These are phyloP conservation scores for Populus nigra DNA, from an alignment of 345 rosid genomes.

Conservation along the genomic window DNA sequence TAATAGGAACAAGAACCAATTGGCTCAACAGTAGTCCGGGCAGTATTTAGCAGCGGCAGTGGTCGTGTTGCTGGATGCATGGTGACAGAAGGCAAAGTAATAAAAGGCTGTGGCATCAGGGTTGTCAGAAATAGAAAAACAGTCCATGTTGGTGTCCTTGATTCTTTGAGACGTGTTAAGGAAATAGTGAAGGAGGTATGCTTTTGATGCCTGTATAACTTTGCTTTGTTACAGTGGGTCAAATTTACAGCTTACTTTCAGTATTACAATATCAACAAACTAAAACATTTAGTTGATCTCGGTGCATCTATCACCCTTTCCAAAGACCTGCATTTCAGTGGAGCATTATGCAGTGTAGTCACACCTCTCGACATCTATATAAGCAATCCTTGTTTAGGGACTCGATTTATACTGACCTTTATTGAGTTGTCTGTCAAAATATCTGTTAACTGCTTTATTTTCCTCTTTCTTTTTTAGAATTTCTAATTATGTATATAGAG, in stretches of 20 bases:
- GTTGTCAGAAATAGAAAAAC: conserved; percentile 64
- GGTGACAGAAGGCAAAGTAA: conserved; percentile 84
- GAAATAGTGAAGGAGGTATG: conserved; percentile 91
- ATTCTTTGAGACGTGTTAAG: conserved; percentile 86
- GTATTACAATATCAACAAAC: neutral
- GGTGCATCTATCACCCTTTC: neutral
- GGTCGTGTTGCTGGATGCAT: conserved; percentile 99
- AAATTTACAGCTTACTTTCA: neutral
- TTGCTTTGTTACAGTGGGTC: neutral
- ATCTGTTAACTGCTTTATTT: neutral
- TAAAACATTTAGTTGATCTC: neutral
- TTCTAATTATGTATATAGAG: neutral
- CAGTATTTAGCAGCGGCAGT: conserved; percentile 93
- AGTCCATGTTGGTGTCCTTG: conserved; percentile 66
- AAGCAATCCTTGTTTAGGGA: neutral
- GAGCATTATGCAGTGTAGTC: neutral
- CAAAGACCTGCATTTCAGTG: neutral
- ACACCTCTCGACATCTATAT: neutral
- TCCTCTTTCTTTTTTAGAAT: neutral
- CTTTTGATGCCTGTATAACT: neutral
- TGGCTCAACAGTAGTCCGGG: conserved; percentile 88
- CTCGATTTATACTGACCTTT: neutral
- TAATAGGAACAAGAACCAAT: conserved; percentile 73
- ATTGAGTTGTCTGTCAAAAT: neutral
- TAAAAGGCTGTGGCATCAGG: conserved; percentile 79